A percentile compares a stretch with the other conserved stretches of the same genome.
Evolutionary conservation across 1,139 yeast genomes (phyloP).

Genomic region (Zygotorulaspora mrakii): DNA sequence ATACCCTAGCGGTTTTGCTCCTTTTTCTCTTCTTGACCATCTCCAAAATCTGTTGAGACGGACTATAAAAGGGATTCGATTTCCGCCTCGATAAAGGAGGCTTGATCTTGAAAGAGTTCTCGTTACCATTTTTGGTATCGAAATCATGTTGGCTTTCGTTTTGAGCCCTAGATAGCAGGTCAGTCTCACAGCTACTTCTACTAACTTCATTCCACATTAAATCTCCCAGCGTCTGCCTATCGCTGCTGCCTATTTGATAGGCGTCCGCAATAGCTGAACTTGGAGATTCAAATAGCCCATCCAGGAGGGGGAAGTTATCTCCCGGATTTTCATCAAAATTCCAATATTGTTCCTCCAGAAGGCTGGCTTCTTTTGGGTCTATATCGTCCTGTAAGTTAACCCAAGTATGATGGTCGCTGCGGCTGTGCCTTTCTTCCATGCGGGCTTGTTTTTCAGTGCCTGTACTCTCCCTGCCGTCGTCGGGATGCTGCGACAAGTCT

Average conservation of each 20-base stretch:
- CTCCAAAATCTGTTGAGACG: constrained; percentile 23
- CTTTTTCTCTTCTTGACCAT: constrained; percentile 18
- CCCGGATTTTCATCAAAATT: not conserved
- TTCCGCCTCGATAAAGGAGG: constrained; percentile 14
- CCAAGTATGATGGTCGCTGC: not conserved
- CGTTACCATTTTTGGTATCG: not conserved
- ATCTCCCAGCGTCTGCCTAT: not conserved
- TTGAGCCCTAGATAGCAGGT: not conserved
- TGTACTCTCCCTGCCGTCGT: not conserved
- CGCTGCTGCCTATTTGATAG: not conserved
- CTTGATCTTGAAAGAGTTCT: not conserved
- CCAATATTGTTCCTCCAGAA: not conserved
- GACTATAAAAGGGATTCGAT: constrained; percentile 26
- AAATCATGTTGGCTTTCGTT: not conserved
- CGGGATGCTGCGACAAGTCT: not conserved
- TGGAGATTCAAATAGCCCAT: not conserved
- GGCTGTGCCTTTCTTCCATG: too few relatives aligned
- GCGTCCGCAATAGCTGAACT: not conserved
- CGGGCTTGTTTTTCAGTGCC: too few relatives aligned
- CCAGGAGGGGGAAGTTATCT: constrained; percentile 1
- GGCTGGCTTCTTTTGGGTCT: not conserved
- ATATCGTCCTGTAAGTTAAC: not conserved
- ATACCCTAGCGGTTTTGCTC: constrained; percentile 6
- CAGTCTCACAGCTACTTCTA: not conserved
- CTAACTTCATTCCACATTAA: not conserved